Evolutionary conservation across 2,329 filamentous ascomycete species (phyloP).

Genomic region (Akanthomyces muscarius): DNA sequence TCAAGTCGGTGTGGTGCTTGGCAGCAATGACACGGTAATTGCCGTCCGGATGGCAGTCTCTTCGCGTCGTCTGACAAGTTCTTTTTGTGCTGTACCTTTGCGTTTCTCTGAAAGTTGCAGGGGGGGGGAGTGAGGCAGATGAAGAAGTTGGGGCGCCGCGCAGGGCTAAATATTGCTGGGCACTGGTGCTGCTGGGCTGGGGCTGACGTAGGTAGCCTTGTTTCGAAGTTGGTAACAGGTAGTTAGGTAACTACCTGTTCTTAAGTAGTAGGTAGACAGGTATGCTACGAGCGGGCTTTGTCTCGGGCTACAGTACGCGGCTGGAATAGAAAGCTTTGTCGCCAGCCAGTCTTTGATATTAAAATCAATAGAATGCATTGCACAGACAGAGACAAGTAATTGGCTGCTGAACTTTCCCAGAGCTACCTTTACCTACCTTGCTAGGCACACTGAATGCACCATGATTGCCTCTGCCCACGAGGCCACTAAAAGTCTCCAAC

Average conservation of each 20-base stretch:
- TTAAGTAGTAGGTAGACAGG: too few species aligned
- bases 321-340: too few species aligned
- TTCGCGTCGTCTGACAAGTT: background rate
- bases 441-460: too few species aligned
- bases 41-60: background rate
- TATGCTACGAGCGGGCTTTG: too few species aligned
- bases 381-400: too few species aligned
- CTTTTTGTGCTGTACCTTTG: background rate
- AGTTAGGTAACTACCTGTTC: too few species aligned
- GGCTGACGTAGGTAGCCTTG: background rate
- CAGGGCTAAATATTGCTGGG: background rate
- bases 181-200: background rate
- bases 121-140: background rate
- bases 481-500: conserved; percentile 7
- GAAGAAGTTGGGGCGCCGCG: background rate
- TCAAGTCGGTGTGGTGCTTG: background rate
- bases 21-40: background rate
- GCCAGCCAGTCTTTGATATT: too few species aligned
- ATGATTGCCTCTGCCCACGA: background rate
- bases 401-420: too few species aligned
- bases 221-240: too few species aligned
- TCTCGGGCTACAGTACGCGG: too few species aligned
- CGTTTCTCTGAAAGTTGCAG: conserved; percentile 1
- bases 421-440: too few species aligned
- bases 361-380: too few species aligned